A percentile compares a stretch with the other conserved stretches of the same genome.
phyloP scores from a whole-genome alignment of 805 yeast genomes.

The Grigorovia jiainica region DNA sequence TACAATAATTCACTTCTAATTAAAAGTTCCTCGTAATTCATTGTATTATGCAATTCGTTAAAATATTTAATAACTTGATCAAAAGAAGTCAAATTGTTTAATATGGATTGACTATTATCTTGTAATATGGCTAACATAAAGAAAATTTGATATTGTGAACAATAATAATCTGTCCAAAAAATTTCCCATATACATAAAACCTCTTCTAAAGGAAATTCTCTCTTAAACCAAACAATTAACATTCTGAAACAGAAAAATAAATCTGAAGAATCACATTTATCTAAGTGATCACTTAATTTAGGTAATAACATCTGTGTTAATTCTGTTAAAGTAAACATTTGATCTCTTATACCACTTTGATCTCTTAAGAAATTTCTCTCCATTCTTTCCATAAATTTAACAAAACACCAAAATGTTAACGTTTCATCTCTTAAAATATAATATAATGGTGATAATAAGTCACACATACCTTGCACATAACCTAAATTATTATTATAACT shows the following conservation, averaged over 20 bases:
- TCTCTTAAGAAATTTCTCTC: conserved; percentile 87
- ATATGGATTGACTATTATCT: conserved; percentile 70
- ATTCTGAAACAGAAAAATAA: conserved; percentile 90
- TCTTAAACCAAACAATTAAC: conserved; percentile 90
- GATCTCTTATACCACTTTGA: conserved; percentile 87
- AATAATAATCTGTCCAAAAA: conserved; percentile 77
- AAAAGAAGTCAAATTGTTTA: conserved; percentile 62
- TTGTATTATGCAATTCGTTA: conserved; percentile 75
- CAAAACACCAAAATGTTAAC: conserved; percentile 81
- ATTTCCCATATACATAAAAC: conserved; percentile 85
- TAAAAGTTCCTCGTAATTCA: conserved; percentile 66
- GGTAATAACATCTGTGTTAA: conserved; percentile 89
- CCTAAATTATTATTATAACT: conserved; percentile 78
- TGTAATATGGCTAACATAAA: conserved; percentile 84
- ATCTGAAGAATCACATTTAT: conserved; percentile 79
- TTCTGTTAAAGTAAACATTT: conserved; percentile 74
- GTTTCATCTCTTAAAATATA: conserved; percentile 58
- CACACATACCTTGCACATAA: conserved; percentile 98
- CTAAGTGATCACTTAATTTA: conserved; percentile 68
- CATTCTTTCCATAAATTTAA: conserved; percentile 85
- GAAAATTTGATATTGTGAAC: conserved; percentile 82
- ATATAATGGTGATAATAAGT: conserved; percentile 79
- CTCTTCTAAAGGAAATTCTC: conserved; percentile 77
- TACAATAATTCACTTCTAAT: conserved; percentile 81
- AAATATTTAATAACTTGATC: conserved; percentile 89